These are phyloP conservation scores for Ehretia macrophylla DNA, from an alignment of 257 asterid genomes.

Conservation along the genomic window DNA sequence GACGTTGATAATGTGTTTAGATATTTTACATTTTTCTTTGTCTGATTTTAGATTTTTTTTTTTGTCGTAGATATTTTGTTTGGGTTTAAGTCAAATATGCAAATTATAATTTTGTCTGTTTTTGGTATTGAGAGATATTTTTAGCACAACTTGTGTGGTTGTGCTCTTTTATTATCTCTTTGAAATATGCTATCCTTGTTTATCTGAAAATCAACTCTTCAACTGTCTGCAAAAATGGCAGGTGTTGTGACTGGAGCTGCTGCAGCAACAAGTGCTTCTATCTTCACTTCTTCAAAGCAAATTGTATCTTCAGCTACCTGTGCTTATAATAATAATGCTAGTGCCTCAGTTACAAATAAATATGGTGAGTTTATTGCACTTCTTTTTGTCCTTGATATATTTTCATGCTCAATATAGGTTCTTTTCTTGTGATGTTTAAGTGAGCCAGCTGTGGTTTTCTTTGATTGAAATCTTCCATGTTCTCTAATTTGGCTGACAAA, in stretches of 20 bases:
- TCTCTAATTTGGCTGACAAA: too few relatives aligned
- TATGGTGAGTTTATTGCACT: slow-evolving; percentile 14
- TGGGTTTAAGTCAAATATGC: neutral
- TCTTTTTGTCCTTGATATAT: neutral
- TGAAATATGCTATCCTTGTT: slow-evolving; percentile 1
- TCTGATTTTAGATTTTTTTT: too few relatives aligned
- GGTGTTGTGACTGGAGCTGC: slow-evolving; percentile 11
- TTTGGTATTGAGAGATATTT: neutral
- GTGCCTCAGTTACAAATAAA: slow-evolving; percentile 14
- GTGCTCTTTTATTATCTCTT: neutral
- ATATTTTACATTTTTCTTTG: too few relatives aligned
- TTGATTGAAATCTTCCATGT: too few relatives aligned
- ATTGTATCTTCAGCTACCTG: slow-evolving; percentile 31
- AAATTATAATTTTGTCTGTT: neutral
- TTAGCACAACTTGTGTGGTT: neutral
- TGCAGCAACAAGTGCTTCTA: slow-evolving; percentile 24
- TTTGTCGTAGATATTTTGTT: neutral
- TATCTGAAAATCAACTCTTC: neutral
- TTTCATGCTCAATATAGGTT: slow-evolving; percentile 2
- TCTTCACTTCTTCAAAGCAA: slow-evolving; percentile 47
- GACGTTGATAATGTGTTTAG: too few relatives aligned
- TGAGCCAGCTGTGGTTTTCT: too few relatives aligned
- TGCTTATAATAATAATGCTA: slow-evolving; percentile 20
- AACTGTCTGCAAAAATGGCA: slow-evolving; percentile 21
- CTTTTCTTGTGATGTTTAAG: neutral